These are phyloP conservation scores for Fagopyrum esculentum DNA, from an alignment of 148 eudicot species.

Conservation along the genomic window DNA sequence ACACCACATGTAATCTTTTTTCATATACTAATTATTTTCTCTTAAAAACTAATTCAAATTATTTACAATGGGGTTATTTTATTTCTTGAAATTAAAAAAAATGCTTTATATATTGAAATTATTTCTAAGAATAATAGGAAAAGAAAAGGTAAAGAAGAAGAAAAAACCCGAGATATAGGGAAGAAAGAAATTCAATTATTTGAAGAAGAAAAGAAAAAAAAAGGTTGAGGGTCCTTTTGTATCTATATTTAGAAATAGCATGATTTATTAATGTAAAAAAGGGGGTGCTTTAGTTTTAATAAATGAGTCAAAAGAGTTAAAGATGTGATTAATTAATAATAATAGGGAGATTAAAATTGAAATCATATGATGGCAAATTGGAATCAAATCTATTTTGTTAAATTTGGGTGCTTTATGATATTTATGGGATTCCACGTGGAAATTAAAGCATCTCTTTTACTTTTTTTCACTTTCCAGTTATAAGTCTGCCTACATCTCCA, in stretches of 20 bases:
- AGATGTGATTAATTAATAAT: neutral
- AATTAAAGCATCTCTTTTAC: constrained; percentile 8
- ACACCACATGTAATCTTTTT: neutral
- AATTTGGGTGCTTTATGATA: neutral
- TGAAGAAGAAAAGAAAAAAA: neutral
- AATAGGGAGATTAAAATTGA: neutral
- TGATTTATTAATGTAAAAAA: neutral
- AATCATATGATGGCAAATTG: constrained; percentile 9
- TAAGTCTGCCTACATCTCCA: neutral
- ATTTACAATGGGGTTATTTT: too few relatives aligned
- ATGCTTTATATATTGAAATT: too few relatives aligned
- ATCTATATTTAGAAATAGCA: neutral
- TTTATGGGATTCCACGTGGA: constrained; percentile 12
- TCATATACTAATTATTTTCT: neutral
- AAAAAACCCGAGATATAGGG: neutral
- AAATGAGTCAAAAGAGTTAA: neutral
- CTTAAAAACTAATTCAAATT: neutral
- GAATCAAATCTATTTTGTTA: neutral
- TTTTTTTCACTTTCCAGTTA: constrained; percentile 10
- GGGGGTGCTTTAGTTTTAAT: too few relatives aligned
- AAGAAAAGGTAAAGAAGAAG: neutral
- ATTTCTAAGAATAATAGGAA: neutral
- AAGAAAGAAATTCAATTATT: neutral
- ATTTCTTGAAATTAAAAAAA: too few relatives aligned
- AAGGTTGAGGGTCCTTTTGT: neutral